Evolutionary conservation across 1,284 basidiomycete genomes (phyloP).

Genomic region (Kwoniella shivajii): DNA sequence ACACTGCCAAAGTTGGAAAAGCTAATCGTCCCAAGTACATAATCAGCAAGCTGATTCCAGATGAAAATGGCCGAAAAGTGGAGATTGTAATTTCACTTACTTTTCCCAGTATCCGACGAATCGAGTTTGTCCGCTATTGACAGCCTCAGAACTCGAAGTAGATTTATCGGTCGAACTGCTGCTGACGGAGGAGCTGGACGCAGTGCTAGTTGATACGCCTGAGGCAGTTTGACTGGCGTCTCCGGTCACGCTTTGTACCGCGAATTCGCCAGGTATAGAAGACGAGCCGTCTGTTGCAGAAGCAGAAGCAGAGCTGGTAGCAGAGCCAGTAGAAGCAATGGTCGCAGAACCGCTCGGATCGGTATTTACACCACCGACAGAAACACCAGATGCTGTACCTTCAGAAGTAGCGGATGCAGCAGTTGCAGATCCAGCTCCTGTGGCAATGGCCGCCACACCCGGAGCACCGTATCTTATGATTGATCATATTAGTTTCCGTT

Average conservation of each 20-base stretch:
- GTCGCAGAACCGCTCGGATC: neutral
- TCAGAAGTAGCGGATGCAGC: neutral
- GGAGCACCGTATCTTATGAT: neutral
- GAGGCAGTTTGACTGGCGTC: neutral
- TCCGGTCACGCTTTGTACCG: no score
- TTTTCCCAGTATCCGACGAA: slow-evolving; percentile 34
- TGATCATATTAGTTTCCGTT: neutral
- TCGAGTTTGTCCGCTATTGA: slow-evolving; percentile 15
- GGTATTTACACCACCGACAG: neutral
- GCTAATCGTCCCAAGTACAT: neutral
- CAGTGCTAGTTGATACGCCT: neutral
- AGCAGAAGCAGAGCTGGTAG: neutral
- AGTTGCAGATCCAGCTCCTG: neutral
- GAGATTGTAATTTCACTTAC: slow-evolving; percentile 15
- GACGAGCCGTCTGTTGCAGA: neutral
- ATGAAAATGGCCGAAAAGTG: neutral
- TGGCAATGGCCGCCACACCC: neutral
- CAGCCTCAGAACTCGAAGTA: neutral
- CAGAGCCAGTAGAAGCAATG: neutral
- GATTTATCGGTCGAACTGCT: neutral
- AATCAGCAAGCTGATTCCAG: neutral
- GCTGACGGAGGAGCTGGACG: neutral
- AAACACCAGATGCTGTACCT: neutral
- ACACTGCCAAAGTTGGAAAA: slow-evolving; percentile 14
- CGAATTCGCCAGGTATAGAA: neutral